Percentiles rank a stretch among this genome's conserved stretches.
Conservation (phyloP, 2,329 filamentous ascomycete species). For the Alternaria metachromatica region DNA sequence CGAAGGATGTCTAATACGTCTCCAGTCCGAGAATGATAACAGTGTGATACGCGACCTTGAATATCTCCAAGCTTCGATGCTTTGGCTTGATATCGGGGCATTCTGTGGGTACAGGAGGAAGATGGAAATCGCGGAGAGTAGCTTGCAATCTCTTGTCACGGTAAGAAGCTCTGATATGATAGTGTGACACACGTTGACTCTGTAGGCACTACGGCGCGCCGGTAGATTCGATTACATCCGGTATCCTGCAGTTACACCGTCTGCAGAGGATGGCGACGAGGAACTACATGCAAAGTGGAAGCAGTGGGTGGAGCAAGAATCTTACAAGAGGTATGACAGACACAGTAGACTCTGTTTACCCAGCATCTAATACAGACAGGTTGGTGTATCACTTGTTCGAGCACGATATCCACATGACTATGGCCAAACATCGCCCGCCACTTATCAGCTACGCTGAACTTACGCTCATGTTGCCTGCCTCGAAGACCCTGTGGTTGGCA, state of each 20-base stretch:
- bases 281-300: conserved; percentile 68
- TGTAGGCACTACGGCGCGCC: conserved; percentile 57
- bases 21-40: conserved; percentile 34
- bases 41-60: conserved; percentile 54
- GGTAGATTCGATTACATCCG: conserved; percentile 63
- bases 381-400: conserved; percentile 28
- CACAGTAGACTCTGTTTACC: not conserved
- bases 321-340: conserved; percentile 59
- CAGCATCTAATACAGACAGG: conserved; percentile 5
- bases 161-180: not conserved
- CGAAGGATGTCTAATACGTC: not conserved
- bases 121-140: conserved; percentile 64
- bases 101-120: conserved; percentile 64
- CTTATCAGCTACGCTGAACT: conserved; percentile 72
- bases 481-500: conserved; percentile 69
- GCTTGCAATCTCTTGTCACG: conserved; percentile 58
- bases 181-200: fast-evolving
- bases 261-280: conserved; percentile 37
- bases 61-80: conserved; percentile 58
- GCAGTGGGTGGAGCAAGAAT: conserved; percentile 67
- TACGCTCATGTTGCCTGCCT: conserved; percentile 67
- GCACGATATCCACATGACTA: conserved; percentile 30
- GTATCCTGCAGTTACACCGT: not conserved
- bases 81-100: conserved; percentile 60
- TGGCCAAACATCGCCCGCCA: conserved; percentile 50